phyloP scores from a whole-genome alignment of 768 basidiomycete species.

The Leucosporidium creatinivorum region DNA sequence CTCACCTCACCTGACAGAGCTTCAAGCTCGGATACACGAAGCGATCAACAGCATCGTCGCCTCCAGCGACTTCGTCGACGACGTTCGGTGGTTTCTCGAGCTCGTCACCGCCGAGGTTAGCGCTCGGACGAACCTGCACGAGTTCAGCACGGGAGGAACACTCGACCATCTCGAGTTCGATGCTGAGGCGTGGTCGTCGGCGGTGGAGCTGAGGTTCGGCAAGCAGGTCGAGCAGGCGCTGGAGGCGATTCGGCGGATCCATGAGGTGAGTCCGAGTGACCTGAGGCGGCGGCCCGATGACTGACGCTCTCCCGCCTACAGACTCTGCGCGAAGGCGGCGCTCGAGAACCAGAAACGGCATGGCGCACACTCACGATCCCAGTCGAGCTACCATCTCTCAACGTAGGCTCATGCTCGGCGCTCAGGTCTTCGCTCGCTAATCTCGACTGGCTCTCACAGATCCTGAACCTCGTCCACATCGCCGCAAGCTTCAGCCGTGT shows the following conservation, averaged over 20 bases:
- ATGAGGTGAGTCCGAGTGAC: slow-evolving; percentile 12
- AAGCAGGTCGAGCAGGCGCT: not conserved
- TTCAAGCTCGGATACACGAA: not conserved
- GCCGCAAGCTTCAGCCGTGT: slow-evolving; percentile 44
- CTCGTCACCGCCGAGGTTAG: slow-evolving; percentile 42
- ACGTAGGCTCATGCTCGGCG: slow-evolving; percentile 49
- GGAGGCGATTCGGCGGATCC: not conserved
- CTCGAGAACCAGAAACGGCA: slow-evolving; percentile 38
- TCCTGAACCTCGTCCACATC: slow-evolving; percentile 45
- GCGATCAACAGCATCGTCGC: not conserved
- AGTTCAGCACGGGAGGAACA: slow-evolving; percentile 36
- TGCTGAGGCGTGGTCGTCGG: slow-evolving; percentile 33
- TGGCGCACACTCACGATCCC: slow-evolving; percentile 78
- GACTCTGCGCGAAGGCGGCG: slow-evolving; percentile 36
- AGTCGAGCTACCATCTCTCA: slow-evolving; percentile 73
- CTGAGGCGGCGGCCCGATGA: no score
- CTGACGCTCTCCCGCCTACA: no score
- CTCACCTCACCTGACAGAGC: not conserved
- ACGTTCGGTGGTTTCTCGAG: slow-evolving; percentile 21
- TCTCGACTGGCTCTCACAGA: slow-evolving; percentile 43
- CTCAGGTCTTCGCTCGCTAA: not conserved
- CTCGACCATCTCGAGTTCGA: slow-evolving; percentile 32
- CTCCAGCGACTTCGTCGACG: not conserved
- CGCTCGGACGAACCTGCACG: slow-evolving; percentile 38
- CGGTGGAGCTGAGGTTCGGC: no score